phyloP scores from a whole-genome alignment of 1,284 basidiomycete species.

The Wolfiporia cocos region DNA sequence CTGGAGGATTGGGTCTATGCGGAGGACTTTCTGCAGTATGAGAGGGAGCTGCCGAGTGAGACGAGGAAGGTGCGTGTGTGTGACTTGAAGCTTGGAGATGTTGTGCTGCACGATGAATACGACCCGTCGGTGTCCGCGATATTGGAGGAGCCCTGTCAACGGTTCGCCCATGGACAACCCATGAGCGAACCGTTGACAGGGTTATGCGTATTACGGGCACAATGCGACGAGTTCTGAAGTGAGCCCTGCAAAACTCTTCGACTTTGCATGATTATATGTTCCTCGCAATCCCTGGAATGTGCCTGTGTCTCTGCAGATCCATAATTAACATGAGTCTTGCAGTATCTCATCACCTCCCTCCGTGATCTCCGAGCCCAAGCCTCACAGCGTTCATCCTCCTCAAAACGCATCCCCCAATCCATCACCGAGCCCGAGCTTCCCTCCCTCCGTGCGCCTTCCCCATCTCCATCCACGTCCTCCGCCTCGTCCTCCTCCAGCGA shows the following conservation, averaged over 20 bases:
- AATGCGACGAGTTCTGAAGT: neutral
- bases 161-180: slow-evolving; percentile 11
- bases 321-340: slow-evolving; percentile 1
- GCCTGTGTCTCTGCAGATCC: slow-evolving; percentile 1
- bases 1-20: slow-evolving; percentile 76
- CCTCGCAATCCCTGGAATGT: neutral
- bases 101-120: neutral
- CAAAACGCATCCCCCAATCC: slow-evolving; percentile 5
- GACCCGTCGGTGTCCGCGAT: slow-evolving; percentile 3
- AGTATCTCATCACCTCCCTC: slow-evolving; percentile 18
- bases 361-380: slow-evolving; percentile 17
- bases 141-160: slow-evolving; percentile 8
- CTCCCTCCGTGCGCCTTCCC: slow-evolving; percentile 33
- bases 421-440: slow-evolving; percentile 13
- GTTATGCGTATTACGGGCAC: slow-evolving; percentile 4
- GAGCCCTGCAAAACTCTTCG: no score
- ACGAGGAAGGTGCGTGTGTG: slow-evolving; percentile 43
- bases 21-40: slow-evolving; percentile 65
- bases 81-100: slow-evolving; percentile 3
- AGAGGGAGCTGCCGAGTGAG: slow-evolving; percentile 49
- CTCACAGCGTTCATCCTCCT: slow-evolving; percentile 21
- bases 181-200: slow-evolving; percentile 15
- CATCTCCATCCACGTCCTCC: slow-evolving; percentile 36
- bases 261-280: neutral
- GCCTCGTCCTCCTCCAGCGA: slow-evolving; percentile 22